Evolutionary conservation across 108 stramenopile genomes (phyloP).

Genomic region (Craspedostauros australis): DNA sequence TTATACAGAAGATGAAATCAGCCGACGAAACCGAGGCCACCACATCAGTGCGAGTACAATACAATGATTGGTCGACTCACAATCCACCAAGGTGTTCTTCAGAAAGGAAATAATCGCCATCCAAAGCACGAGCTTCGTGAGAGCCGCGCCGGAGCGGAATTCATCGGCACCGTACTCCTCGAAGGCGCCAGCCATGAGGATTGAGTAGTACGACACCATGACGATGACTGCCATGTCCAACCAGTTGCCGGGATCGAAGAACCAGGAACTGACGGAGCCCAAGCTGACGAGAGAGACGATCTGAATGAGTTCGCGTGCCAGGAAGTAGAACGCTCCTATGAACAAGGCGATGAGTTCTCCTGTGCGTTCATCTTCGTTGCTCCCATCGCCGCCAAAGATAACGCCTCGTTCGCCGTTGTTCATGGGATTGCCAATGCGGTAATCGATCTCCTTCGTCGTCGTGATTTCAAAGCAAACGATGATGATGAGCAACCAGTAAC

Average conservation of each 20-base stretch:
- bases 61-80: too few species aligned
- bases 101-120: slow-evolving; percentile 72
- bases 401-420: slow-evolving; percentile 4
- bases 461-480: slow-evolving; percentile 72
- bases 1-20: too few species aligned
- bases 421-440: slow-evolving; percentile 20
- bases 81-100: slow-evolving; percentile 76
- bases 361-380: slow-evolving; percentile 11
- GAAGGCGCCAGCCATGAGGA: slow-evolving; percentile 37
- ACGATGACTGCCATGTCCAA: slow-evolving; percentile 68
- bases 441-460: slow-evolving; percentile 54
- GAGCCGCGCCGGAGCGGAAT: slow-evolving; percentile 62
- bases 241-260: slow-evolving; percentile 74
- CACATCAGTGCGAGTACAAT: too few species aligned
- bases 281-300: slow-evolving; percentile 49
- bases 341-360: slow-evolving; percentile 28
- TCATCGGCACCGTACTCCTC: slow-evolving; percentile 16
- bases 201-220: slow-evolving; percentile 58
- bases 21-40: too few species aligned
- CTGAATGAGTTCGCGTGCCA: slow-evolving; percentile 62
- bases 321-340: slow-evolving; percentile 61
- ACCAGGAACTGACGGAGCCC: slow-evolving; percentile 46
- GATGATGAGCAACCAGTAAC: slow-evolving; percentile 48
- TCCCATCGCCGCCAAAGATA: too few species aligned
- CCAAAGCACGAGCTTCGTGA: slow-evolving; percentile 75